Conservation (phyloP, 352 stramenopile genomes). For the Globisporangium heterothallicum region DNA sequence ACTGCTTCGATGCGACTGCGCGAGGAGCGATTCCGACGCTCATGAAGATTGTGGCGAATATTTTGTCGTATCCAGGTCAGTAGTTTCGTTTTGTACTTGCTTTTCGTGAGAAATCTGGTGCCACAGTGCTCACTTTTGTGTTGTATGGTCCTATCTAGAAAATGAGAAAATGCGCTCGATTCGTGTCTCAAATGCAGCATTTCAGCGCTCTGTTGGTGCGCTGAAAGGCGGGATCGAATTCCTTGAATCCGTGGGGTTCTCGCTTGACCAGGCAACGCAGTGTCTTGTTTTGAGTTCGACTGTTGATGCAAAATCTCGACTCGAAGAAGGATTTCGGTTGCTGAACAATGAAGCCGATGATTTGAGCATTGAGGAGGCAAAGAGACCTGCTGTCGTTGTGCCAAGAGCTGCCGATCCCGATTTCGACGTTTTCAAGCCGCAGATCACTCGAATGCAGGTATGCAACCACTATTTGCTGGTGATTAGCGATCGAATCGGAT, state of each 20-base stretch:
- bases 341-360: slow-evolving; percentile 78
- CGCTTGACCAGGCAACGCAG: slow-evolving; percentile 37
- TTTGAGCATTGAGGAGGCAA: slow-evolving; percentile 42
- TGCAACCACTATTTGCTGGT: background rate
- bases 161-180: slow-evolving; percentile 84
- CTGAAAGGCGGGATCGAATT: slow-evolving; percentile 72
- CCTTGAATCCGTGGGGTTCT: slow-evolving; percentile 60
- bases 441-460: slow-evolving; percentile 81
- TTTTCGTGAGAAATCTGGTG: background rate
- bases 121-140: background rate
- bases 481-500: background rate
- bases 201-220: slow-evolving; percentile 61
- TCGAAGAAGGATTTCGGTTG: slow-evolving; percentile 51
- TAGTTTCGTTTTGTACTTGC: slow-evolving; percentile 1
- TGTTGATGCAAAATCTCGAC: slow-evolving; percentile 16
- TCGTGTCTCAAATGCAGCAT: slow-evolving; percentile 66
- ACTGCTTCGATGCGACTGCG: slow-evolving; percentile 72
- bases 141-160: slow-evolving; percentile 23
- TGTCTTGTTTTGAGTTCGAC: slow-evolving; percentile 32
- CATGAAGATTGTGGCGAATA: slow-evolving; percentile 84
- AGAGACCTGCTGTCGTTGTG: slow-evolving; percentile 42
- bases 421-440: slow-evolving; percentile 81
- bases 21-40: slow-evolving; percentile 54
- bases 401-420: slow-evolving; percentile 26
- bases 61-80: slow-evolving; percentile 75